Conservation (phyloP, 306 rosid genomes). For the Corylus avellana region DNA sequence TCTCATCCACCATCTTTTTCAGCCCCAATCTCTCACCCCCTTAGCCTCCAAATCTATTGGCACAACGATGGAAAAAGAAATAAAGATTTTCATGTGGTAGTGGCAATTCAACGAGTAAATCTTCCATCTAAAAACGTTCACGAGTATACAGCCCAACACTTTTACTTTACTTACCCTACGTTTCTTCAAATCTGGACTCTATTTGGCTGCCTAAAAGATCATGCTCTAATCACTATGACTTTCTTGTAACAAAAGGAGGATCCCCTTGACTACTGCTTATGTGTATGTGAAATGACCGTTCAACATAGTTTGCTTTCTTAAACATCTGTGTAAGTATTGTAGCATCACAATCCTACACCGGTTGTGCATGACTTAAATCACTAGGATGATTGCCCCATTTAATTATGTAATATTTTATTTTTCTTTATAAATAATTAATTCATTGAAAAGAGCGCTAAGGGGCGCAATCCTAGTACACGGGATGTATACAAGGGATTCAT, state of each 20-base stretch:
- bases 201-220: background rate
- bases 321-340: background rate
- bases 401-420: background rate
- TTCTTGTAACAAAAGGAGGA: background rate
- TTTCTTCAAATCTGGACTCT: background rate
- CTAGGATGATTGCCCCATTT: background rate
- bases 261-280: background rate
- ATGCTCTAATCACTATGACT: background rate
- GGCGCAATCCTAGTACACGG: too few species aligned
- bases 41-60: too few species aligned
- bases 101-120: background rate
- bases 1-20: background rate
- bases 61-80: background rate
- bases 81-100: background rate
- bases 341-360: background rate
- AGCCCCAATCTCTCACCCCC: too few species aligned
- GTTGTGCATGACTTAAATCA: background rate
- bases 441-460: too few species aligned
- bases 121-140: background rate
- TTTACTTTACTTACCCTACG: background rate
- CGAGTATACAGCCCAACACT: background rate
- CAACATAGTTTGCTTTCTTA: background rate
- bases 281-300: background rate
- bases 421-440: too few species aligned
- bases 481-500: too few species aligned